A percentile compares a stretch with the other conserved stretches of the same genome.
Evolutionary conservation across 768 basidiomycete species (phyloP).

Genomic region (Austroboletus eburneus): DNA sequence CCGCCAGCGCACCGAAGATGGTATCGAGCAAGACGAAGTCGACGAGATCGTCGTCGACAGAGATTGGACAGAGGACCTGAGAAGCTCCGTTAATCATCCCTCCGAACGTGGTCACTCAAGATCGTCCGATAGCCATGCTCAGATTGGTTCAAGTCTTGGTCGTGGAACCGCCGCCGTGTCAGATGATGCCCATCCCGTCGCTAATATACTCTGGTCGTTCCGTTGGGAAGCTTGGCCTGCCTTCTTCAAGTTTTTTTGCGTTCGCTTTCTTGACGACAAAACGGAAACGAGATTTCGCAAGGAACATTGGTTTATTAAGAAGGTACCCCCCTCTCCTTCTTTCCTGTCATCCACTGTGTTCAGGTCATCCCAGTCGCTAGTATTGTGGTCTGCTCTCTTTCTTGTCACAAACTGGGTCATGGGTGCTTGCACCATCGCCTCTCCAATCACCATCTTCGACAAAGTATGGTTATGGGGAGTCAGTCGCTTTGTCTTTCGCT

Average conservation of each 20-base stretch:
- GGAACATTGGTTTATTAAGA: constrained; percentile 73
- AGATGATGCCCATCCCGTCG: constrained; percentile 34
- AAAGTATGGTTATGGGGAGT: constrained; percentile 59
- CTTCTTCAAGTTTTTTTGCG: constrained; percentile 53
- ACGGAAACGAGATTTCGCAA: constrained; percentile 47
- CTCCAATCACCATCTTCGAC: constrained; percentile 45
- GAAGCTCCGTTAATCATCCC: constrained; percentile 49
- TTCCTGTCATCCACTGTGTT: not conserved
- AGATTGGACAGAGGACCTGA: constrained; percentile 58
- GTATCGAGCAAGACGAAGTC: constrained; percentile 39
- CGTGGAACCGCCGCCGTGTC: constrained; percentile 33
- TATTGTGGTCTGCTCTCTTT: constrained; percentile 61
- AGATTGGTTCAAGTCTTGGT: constrained; percentile 33
- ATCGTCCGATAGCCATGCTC: constrained; percentile 41
- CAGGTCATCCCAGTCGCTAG: constrained; percentile 39
- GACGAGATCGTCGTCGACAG: constrained; percentile 78
- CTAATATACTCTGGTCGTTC: constrained; percentile 37
- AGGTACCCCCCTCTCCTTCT: constrained; percentile 29
- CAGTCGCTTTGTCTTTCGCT: constrained; percentile 21
- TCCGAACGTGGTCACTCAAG: constrained; percentile 50
- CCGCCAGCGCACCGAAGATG: constrained; percentile 30
- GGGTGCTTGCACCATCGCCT: constrained; percentile 47
- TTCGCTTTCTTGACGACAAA: constrained; percentile 58
- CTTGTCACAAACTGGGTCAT: constrained; percentile 68
- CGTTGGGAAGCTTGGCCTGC: constrained; percentile 58